Evolutionary conservation across 805 yeast genomes (phyloP), one percentile per base, ranked within the genome.

Genomic region (Lipomyces oligophaga): DNA sequence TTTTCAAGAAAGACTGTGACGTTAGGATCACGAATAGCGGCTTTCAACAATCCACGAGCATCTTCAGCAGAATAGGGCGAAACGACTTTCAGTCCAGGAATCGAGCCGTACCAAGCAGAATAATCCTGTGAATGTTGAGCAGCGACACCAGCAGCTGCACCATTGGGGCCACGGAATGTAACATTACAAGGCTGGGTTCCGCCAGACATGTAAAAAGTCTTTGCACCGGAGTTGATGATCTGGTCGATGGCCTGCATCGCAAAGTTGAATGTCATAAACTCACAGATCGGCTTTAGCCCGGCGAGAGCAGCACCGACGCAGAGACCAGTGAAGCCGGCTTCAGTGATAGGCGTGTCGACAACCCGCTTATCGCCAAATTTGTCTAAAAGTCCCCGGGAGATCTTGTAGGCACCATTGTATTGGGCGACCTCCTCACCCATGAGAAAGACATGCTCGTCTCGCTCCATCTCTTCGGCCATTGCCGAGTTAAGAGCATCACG

Each of bases 231-330:
- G 79, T 93, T 93, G 72, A 93, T 79, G 70, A 93, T 93, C 61
- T 93, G 97, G 71, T 93, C 99, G 67, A 93, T 93, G 59, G 98
- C 85, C 76, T 93, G 99, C 98, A 93, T 90, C 64, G 99, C 97
- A 68, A 93, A 93, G 79, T 93, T 93, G 76, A 90, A 88, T 20
- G 97, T 90, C 99, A 93, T 93, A 73, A 93, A 93, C 74, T 93
- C 99, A 67, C 93, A 87, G 61, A 93, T 80, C 59, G 99, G 99
- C 72, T 86, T 87, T 67, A 93, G 79, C 41, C 97, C 97, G 47
- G 90, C 87, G 65, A 89, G 79, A n/a, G 96, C 93, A 34, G 96
- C 88, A 69, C 97, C 97, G 37, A 86, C 94, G 61, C 95, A 83
- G 57, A 89, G 72, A 64, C 97, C 97, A 40, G 96, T 81, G 76